phyloP scores from a whole-genome alignment of 2,329 filamentous ascomycete genomes.

The Pseudogymnoascus sp. region DNA sequence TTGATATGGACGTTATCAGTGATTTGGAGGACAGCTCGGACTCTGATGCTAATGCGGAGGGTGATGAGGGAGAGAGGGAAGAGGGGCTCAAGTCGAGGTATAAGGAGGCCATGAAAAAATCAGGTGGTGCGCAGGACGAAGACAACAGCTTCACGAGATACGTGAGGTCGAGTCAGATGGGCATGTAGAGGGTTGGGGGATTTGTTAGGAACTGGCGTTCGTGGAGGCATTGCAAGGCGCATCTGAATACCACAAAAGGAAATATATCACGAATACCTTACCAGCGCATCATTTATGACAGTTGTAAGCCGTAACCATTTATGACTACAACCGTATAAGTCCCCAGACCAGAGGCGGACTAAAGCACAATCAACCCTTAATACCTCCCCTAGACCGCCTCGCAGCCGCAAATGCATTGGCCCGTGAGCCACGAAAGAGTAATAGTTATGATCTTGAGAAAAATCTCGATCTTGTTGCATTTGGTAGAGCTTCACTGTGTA shows the following conservation, averaged over 20 bases:
- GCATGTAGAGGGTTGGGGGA: slow-evolving; percentile 16
- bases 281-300: not conserved
- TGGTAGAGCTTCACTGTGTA: not conserved
- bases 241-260: slow-evolving; percentile 22
- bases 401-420: no score
- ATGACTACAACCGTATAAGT: not conserved
- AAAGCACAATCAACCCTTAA: not conserved
- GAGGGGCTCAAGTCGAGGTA: slow-evolving; percentile 69
- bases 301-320: not conserved
- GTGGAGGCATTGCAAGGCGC: slow-evolving; percentile 25
- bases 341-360: not conserved
- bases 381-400: not conserved
- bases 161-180: slow-evolving; percentile 27
- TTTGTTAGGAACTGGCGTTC: slow-evolving; percentile 16
- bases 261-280: slow-evolving; percentile 2
- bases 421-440: no score
- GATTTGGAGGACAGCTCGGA: slow-evolving; percentile 38
- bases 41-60: slow-evolving; percentile 51
- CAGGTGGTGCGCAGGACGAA: slow-evolving; percentile 25
- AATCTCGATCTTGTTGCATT: not conserved
- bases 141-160: slow-evolving; percentile 29
- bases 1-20: slow-evolving; percentile 31
- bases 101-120: slow-evolving; percentile 60
- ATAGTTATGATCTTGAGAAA: not conserved
- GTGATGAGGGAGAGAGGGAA: slow-evolving; percentile 45